Base-by-base conservation (phyloP, 108 stramenopile species). In the Pseudonitzschia delicatissima region DNA sequence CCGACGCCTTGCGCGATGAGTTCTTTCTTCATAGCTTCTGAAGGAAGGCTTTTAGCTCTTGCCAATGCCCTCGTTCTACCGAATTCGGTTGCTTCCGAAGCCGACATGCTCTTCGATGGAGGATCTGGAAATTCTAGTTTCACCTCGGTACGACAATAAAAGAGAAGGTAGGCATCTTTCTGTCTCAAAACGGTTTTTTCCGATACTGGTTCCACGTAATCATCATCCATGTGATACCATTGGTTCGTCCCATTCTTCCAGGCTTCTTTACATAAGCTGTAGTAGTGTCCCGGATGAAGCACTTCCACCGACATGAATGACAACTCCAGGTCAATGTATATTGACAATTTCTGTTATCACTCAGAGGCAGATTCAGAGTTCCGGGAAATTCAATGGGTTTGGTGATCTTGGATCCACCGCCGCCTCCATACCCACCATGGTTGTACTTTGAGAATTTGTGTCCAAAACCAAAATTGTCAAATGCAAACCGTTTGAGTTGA, bases 401-500 rank as follows among this genome's bases (percentile, higher is more conserved):
- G 17, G 81, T 66, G 40, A 93, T 85, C 67, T 93, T 93, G 11
- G 71, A 73, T 9, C 80, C 83, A 15, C 80, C 61, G 27, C 80
- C 82, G n/a, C 61, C 34, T 28, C 81, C 78, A n/a, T n/a, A n/a
- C n/a, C n/a, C n/a, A 23, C 68, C 55, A 48, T 48, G 47, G 2
- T 18, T 1, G n/a, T 59, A 48, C 21, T 58, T 39, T 12, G 34
- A 45, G 36, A 3, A 44, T 51, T 61, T 61, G 12, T 50, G 34
- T 27, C 77, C 77, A 35, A 69, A 62, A 28, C 78, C 70, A 42
- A 89, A 63, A 79, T 66, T 80, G 36, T 57, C 84, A 79, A 86
- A 94, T 29, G 71, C 68, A 72, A 99, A 99, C 26, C 98, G 81
- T 79, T 99, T 99, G 39, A 99, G 76, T 45, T 98, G 97, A 35